These are phyloP conservation scores for Eucalyptus virginea DNA, from an alignment of 345 rosid genomes.

Conservation along the genomic window DNA sequence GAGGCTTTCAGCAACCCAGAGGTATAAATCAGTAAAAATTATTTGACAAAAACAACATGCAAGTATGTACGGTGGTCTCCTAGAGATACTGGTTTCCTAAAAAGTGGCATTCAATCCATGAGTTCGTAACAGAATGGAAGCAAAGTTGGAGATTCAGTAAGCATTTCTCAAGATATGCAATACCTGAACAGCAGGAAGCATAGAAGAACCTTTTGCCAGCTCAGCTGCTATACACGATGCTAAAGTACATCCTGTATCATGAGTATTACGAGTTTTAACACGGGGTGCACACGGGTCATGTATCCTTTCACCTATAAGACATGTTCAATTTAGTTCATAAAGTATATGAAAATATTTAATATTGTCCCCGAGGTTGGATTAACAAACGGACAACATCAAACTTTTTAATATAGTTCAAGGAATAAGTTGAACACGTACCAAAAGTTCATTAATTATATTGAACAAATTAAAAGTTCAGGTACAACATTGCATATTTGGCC, in stretches of 20 bases:
- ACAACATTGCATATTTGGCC: rapidly evolving
- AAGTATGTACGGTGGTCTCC: background rate
- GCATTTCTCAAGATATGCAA: background rate
- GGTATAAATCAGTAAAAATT: background rate
- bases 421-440: no score
- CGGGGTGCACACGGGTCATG: slow-evolving; percentile 58
- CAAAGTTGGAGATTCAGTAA: background rate
- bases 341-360: no score
- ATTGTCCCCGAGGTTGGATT: no score
- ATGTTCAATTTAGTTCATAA: no score
- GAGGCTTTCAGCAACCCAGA: background rate
- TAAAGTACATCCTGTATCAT: slow-evolving; percentile 93
- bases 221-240: slow-evolving; percentile 97
- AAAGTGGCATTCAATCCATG: background rate
- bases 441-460: rapidly evolving
- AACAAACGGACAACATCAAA: no score
- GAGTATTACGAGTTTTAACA: slow-evolving; percentile 62
- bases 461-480: rapidly evolving
- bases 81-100: background rate
- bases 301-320: slow-evolving; percentile 38
- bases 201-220: slow-evolving; percentile 76
- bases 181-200: slow-evolving; percentile 82
- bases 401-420: no score
- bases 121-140: background rate
- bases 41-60: background rate